Evolutionary conservation across 345 rosid species (phyloP), one percentile per base, ranked within the genome.

Genomic region (Erysimum cheiranthoides): DNA sequence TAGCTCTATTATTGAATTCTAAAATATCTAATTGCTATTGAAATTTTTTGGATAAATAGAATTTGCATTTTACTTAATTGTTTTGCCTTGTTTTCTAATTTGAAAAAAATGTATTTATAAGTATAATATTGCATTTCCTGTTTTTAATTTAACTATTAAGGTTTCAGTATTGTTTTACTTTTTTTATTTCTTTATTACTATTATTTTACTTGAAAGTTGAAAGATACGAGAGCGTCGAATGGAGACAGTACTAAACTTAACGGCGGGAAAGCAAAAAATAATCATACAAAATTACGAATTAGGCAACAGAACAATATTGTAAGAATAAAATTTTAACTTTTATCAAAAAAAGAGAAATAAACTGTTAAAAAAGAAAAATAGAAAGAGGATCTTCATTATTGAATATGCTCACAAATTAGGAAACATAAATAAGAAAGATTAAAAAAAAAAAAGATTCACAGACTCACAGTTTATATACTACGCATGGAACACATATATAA

Each of bases 221-320:
- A 59, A 59, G 30, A 36, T 36, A 59, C 6, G 5, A 34, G 1
- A 17, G 28, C 3, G 6, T 50, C 54, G 54, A 50, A 13, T 50
- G 6, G 54, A 50, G 54, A 50, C 30, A 10, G 30, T 9, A n/a
- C n/a, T n/a, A 59, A 59, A 59, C 63, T 47, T 59, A 10, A 35
- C 84, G 85, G 89, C 85, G 74, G 87, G 80, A 76, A 82, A 83
- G 76, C 64, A 5, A 50, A 61, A 69, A 10, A 32, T 11, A 79
- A 71, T 73, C 13, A 67, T 51, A 51, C 6, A 2, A 42, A 70
- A 43, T 67, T 51, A 51, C 4, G 3, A 42, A 70, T 57, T 67
- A 8, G 57, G 58, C 14, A 38, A 59, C 31, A 47, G 2, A 70
- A 43, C 12, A 57, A 2, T 8, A 69, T 54, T 40, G 39, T 52